Evolutionary conservation across 116 monocot genomes (phyloP).

Genomic region (Phalaenopsis hybrid): DNA sequence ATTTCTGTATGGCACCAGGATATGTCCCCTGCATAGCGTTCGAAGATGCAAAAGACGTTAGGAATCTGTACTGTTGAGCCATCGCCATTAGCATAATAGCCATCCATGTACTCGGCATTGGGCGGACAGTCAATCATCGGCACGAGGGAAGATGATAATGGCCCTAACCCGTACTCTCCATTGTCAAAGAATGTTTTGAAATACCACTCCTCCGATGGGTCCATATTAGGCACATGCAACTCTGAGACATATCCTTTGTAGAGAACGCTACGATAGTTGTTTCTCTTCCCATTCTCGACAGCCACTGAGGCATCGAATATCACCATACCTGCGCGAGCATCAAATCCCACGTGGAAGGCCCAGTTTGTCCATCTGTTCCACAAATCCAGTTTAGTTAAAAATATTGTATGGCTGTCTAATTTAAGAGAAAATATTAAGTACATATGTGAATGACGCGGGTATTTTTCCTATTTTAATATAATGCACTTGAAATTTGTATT

Average conservation of each 20-base stretch:
- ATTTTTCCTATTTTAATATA: no score
- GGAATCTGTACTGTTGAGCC: slow-evolving; percentile 26
- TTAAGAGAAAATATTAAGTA: no score
- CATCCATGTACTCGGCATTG: slow-evolving; percentile 44
- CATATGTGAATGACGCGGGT: no score
- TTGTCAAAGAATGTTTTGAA: no score
- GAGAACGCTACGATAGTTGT: slow-evolving; percentile 24
- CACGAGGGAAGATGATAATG: slow-evolving; percentile 20
- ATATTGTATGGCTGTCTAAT: no score
- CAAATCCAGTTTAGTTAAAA: not conserved
- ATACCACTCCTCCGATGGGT: no score
- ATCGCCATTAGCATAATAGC: slow-evolving; percentile 32
- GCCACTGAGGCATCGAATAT: slow-evolving; percentile 44
- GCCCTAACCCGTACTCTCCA: slow-evolving; percentile 43
- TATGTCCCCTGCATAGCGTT: slow-evolving; percentile 14
- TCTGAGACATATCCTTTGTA: slow-evolving; percentile 46
- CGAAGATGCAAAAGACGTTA: slow-evolving; percentile 50
- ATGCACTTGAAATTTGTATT: no score
- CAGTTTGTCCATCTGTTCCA: slow-evolving; percentile 32
- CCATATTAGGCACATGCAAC: slow-evolving; percentile 40
- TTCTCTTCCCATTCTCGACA: not conserved
- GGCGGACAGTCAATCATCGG: slow-evolving; percentile 37
- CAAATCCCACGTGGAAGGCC: slow-evolving; percentile 52
- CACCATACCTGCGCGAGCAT: slow-evolving; percentile 42
- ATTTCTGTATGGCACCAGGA: not conserved